A percentile compares a stretch with the other conserved stretches of the same genome.
Evolutionary conservation across 1,139 yeast genomes (phyloP).

Genomic region (Debaryomycetaceae sp.): DNA sequence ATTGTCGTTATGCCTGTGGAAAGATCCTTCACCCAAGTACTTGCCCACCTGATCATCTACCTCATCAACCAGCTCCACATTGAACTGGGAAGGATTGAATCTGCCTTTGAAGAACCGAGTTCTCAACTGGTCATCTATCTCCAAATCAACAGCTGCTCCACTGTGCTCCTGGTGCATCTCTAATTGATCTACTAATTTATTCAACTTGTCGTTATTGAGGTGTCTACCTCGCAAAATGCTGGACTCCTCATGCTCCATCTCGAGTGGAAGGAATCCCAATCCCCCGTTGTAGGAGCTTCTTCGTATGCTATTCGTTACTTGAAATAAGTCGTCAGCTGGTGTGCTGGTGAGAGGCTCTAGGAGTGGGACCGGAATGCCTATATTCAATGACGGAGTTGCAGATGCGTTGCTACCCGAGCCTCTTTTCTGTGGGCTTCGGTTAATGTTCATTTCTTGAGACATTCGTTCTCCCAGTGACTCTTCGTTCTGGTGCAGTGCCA

Average conservation of each 20-base stretch:
- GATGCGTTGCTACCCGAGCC: conserved; percentile 10
- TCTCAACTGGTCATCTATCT: conserved; percentile 46
- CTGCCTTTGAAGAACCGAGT: conserved; percentile 42
- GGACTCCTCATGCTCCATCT: background rate
- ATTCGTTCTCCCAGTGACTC: background rate
- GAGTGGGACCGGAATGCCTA: background rate
- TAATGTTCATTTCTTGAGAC: background rate
- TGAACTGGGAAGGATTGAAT: conserved; percentile 18
- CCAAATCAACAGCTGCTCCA: conserved; percentile 26
- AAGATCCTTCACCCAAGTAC: conserved; percentile 16
- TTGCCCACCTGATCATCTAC: conserved; percentile 27
- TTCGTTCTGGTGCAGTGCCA: conserved; percentile 2
- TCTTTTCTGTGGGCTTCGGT: background rate
- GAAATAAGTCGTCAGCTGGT: conserved; percentile 21
- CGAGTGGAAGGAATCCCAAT: background rate
- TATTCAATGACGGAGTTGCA: conserved; percentile 8
- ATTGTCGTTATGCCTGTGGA: conserved; percentile 16
- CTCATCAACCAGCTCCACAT: conserved; percentile 18
- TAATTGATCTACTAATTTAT: conserved; percentile 31
- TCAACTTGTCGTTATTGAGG: conserved; percentile 35
- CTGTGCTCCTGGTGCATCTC: conserved; percentile 8
- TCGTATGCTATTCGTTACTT: conserved; percentile 32
- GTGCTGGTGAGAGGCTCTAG: background rate
- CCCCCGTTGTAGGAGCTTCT: conserved; percentile 3
- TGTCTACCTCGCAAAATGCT: background rate